Base-by-base conservation (phyloP, 2,329 filamentous ascomycete species). In the Incumbomyces delicatus region DNA sequence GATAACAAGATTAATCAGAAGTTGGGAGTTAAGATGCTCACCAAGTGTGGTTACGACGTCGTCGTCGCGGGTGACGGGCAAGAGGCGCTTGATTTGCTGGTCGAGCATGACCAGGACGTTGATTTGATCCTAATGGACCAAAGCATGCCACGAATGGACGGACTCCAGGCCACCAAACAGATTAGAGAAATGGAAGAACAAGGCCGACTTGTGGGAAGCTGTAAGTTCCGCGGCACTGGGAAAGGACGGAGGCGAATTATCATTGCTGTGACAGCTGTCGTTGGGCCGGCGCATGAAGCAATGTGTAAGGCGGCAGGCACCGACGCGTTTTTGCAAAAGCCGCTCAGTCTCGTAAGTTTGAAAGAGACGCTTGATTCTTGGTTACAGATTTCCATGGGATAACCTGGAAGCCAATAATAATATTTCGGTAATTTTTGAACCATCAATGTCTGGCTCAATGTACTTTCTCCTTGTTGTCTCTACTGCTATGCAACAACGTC, bases 61-160 rank as follows among this genome's bases (percentile, higher is more conserved):
- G 18, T 56, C 20, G 42, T 57, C 10, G 60, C 60, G n/a, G 50
- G 55, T 33, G 55, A 62, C 41, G 60, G 60, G 11, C 49, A 59
- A 44, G 54, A 61, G 29, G 60, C 54, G 6, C 55, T 61, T 11
- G 51, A 57, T 14, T 48, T 56, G 29, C 31, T 61, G 3, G 17
- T 59, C 6, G 52, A 54, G 33, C 50, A 58, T 20, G 59, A 61
- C 40, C 30, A 35, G 3, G 33, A 27, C 22, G 29, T 57, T 35
- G 60, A 62, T 37, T 31, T 61, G 8, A 60, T 64, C 10, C 56
- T 65, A 35, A 56, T 55, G 64, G 61, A 61, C 52, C 56, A 61
- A 36, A 60, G 58, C 8, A 62, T 63, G 60, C 60, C 60, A 8
- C 50, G 50, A 2, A 61, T 59, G 42, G 60, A 63, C 46, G 59